Percentiles rank a stretch among this genome's conserved stretches.
These are phyloP conservation scores for Trichophyton mentagrophytes DNA, from an alignment of 2,329 filamentous ascomycete genomes.

Conservation along the genomic window DNA sequence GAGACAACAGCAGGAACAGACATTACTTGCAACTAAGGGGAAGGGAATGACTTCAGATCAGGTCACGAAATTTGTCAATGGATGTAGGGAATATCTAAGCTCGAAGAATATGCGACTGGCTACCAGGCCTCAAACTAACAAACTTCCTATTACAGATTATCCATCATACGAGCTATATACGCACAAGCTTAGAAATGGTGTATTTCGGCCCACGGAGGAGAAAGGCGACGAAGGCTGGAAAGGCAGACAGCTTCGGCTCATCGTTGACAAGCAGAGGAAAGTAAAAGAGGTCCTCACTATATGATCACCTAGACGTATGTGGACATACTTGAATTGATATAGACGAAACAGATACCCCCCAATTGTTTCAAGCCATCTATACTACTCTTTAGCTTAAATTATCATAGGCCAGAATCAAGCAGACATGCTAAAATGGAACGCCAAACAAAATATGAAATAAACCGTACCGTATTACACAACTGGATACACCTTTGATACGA, in stretches of 20 bases:
- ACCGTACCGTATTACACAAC: not conserved
- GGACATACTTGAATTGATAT: too few relatives aligned
- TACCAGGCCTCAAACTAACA: not conserved
- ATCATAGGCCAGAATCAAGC: not conserved
- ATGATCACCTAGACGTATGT: not conserved
- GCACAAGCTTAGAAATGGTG: slow-evolving; percentile 45
- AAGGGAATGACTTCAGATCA: slow-evolving; percentile 72
- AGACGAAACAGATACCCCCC: not conserved
- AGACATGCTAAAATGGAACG: not conserved
- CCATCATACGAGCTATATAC: slow-evolving; percentile 60
- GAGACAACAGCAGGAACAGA: slow-evolving; percentile 68
- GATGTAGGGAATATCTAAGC: slow-evolving; percentile 34
- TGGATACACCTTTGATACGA: not conserved
- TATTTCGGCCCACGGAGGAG: slow-evolving; percentile 32
- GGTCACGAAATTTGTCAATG: slow-evolving; percentile 62
- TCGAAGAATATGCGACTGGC: not conserved
- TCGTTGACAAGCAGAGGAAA: slow-evolving; percentile 48
- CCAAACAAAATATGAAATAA: not conserved
- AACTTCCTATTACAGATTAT: slow-evolving; percentile 38
- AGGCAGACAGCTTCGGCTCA: slow-evolving; percentile 47
- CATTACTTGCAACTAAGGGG: slow-evolving; percentile 52
- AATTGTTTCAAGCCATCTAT: not conserved
- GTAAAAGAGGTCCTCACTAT: slow-evolving; percentile 26
- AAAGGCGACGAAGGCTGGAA: slow-evolving; percentile 25
- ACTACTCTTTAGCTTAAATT: not conserved